These are phyloP conservation scores for Phytophthora crassamura DNA, from an alignment of 352 stramenopile genomes.

Conservation along the genomic window DNA sequence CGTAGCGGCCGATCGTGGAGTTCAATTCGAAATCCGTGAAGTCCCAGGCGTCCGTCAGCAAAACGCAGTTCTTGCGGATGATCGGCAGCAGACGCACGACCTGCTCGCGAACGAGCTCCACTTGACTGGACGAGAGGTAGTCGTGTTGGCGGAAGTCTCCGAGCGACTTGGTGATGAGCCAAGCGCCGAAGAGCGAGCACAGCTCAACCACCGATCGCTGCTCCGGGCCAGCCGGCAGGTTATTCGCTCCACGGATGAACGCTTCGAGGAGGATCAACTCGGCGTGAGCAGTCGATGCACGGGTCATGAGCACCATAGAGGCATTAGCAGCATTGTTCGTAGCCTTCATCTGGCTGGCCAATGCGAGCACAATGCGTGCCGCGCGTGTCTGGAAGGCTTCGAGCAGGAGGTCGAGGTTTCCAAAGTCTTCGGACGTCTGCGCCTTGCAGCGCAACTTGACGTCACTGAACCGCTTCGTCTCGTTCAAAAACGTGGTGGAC, in stretches of 20 bases:
- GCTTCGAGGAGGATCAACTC: constrained; percentile 46
- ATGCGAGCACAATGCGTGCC: constrained; percentile 25
- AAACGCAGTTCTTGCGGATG: constrained; percentile 49
- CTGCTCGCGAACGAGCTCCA: constrained; percentile 34
- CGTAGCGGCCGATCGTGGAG: constrained; percentile 52
- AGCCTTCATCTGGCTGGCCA: constrained; percentile 37
- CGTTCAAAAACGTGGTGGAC: constrained; percentile 29
- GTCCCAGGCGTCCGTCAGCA: constrained; percentile 42
- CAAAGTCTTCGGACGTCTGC: constrained; percentile 33
- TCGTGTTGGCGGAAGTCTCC: constrained; percentile 55
- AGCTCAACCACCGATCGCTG: constrained; percentile 32
- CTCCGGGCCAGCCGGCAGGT: constrained; percentile 21
- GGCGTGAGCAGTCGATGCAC: constrained; percentile 46
- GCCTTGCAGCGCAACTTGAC: constrained; percentile 36
- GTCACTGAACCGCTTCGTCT: constrained; percentile 34
- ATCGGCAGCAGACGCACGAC: constrained; percentile 37
- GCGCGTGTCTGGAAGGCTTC: constrained; percentile 40
- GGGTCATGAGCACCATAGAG: constrained; percentile 54
- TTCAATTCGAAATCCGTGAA: constrained; percentile 72
- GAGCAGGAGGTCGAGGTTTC: constrained; percentile 35
- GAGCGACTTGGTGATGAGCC: constrained; percentile 42
- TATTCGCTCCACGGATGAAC: constrained; percentile 31
- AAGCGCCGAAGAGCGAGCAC: constrained; percentile 40
- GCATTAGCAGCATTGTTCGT: constrained; percentile 46
- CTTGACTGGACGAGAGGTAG: constrained; percentile 49